Conservation (phyloP, 257 asterid genomes). For the Solanum medicagineum region DNA sequence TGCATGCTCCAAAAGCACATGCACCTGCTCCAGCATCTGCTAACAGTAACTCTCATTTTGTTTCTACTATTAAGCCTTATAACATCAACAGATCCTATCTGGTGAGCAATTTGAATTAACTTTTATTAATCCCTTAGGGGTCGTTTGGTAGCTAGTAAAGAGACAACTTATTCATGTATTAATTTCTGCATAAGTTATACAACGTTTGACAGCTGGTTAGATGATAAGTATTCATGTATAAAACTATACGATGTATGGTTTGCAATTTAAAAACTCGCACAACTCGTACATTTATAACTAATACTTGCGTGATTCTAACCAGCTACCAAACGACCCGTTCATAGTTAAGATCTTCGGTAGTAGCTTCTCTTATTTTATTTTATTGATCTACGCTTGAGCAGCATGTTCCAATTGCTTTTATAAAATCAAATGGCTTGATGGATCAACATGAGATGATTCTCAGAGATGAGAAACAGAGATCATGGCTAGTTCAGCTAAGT, state of each 20-base stretch:
- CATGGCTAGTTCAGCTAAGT: neutral
- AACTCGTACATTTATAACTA: neutral
- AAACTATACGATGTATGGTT: neutral
- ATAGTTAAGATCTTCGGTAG: neutral
- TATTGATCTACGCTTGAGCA: neutral
- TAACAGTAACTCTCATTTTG: neutral
- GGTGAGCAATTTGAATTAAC: neutral
- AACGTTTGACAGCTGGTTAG: neutral
- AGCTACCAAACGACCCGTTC: neutral
- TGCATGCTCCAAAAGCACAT: neutral
- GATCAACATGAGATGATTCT: neutral
- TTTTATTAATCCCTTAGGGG: neutral
- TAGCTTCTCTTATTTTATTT: neutral
- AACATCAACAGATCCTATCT: neutral
- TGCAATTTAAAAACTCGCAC: neutral
- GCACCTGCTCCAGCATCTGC: neutral
- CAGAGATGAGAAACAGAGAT: neutral
- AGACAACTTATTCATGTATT: neutral
- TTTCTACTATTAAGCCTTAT: neutral
- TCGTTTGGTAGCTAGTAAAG: neutral
- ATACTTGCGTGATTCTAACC: neutral
- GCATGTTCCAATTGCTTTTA: neutral
- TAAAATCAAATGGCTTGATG: neutral
- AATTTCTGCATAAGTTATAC: neutral
- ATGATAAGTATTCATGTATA: neutral